Evolutionary conservation across 1,284 basidiomycete species (phyloP), one percentile per base, ranked within the genome.

Genomic region (Sanghuangporus weigelae): DNA sequence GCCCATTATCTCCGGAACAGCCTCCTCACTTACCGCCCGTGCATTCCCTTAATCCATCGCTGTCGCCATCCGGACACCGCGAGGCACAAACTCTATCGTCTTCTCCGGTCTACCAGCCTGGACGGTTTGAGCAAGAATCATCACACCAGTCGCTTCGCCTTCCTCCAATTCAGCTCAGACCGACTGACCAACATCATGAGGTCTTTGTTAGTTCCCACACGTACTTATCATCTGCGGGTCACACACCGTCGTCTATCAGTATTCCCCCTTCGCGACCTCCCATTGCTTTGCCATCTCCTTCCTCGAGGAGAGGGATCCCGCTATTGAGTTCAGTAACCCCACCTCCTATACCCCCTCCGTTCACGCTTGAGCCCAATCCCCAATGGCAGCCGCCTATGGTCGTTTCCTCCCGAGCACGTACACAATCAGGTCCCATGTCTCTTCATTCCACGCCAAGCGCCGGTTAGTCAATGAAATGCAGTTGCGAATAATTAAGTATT

Each of bases 351-450:
- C 64, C 64, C 26, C 64, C 64, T 11, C 64, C 64, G 19, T 65
- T 65, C 50, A 59, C 60, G 31, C 64, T 65, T 39, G 60, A 65
- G 39, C 64, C 64, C 21, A 59, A 23, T 23, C 64, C 64, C 19
- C 56, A 54, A 10, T 65, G 64, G 64, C 35, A 49, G n/a, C 50
- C 50, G 11, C 26, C 55, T 19, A 40, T 46, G 19, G 14, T 23
- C 7, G 26, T 60, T 2, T 57, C 63, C 57, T 10, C 39, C 10
- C 46, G 58, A n/a, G 16, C 63, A 19, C 50, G 49, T 44, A 55
- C 60, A 23, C 57, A 49, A 2, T 35, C 60, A 42, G 63, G 58
- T 19, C 44, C 57, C 1, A 12, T 53, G 21, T 31, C 42, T 23
- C 44, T 4, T 31, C 42, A 46, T 57, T n/a, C 63, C 44, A 31